These are phyloP conservation scores for Sabuloglossum arenarium DNA, from an alignment of 495 filamentous ascomycete genomes.

Conservation along the genomic window DNA sequence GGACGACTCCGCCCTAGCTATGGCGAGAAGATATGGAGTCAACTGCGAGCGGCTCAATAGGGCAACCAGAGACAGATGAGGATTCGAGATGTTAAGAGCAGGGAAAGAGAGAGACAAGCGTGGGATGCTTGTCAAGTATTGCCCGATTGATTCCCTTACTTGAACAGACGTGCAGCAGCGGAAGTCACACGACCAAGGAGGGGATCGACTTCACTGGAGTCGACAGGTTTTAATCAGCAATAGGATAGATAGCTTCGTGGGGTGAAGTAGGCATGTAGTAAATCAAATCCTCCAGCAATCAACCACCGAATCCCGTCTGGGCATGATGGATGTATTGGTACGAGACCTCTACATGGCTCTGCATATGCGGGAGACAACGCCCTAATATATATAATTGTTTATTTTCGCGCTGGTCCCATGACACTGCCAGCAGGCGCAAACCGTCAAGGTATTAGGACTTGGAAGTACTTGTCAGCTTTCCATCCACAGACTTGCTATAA, in stretches of 20 bases:
- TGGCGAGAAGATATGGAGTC: not conserved
- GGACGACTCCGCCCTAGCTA: slow-evolving; percentile 5
- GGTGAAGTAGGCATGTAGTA: no score
- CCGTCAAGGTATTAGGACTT: not conserved
- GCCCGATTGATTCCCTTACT: not conserved
- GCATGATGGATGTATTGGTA: not conserved
- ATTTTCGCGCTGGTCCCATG: not conserved
- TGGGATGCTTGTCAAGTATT: not conserved
- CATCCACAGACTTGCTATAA: no score
- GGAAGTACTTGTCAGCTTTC: no score
- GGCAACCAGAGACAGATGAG: not conserved
- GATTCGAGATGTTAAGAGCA: not conserved
- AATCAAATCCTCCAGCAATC: not conserved
- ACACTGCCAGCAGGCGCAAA: not conserved
- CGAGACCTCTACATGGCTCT: not conserved
- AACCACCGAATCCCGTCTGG: not conserved
- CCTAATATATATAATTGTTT: not conserved
- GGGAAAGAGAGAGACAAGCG: not conserved
- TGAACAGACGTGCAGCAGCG: not conserved
- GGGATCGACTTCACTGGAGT: not conserved
- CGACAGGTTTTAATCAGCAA: not conserved
- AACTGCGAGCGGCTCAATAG: not conserved
- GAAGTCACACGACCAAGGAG: not conserved
- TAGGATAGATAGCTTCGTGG: not conserved
- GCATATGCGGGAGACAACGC: not conserved